Evolutionary conservation across 768 basidiomycete genomes (phyloP), one percentile per base, ranked within the genome.

Genomic region (Hysterangium stoloniferum): DNA sequence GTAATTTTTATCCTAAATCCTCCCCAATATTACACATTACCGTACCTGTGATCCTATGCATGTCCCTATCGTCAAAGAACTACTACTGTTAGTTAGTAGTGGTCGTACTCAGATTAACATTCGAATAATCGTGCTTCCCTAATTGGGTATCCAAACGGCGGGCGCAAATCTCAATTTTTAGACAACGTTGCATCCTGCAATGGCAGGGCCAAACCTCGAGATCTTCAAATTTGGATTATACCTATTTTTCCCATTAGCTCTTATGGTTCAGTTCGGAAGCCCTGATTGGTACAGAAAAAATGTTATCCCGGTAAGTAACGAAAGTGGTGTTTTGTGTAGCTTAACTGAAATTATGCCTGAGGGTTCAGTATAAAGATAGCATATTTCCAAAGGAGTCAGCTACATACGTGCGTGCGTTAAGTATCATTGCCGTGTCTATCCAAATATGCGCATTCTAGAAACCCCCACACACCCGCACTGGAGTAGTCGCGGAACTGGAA

Each of bases 141-240:
- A n/a, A n/a, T n/a, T n/a, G 13, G 22, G 13, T n/a, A 17, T 15
- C 36, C n/a, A 37, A 37, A 37, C 4, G 19, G 19, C 8, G 29
- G 27, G 7, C 4, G 19, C 17, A 27, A 27, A n/a, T 27, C 27
- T 12, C 27, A 13, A 15, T 25, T 25, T 28, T 6, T 13, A 45
- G 8, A 15, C 44, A 4, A 28, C 44, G 40, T n/a, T 34, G 9
- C 40, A n/a, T 46, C n/a, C 4, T 34, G 5, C 32, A 6, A 48
- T 48, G 47, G 47, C 17, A 6, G 47, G 47, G 6, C 47, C 86
- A 31, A 87, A 86, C 63, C 80, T 93, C 48, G 90, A 93, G 66
- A 76, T 92, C 15, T 89, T 92, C 81, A 92, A 91, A 68, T 93
- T 93, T 58, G 79, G 79, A 3, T 66, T 90, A 15, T 92, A 93